Conservation (phyloP, 345 rosid species). For the Angophora floribunda region DNA sequence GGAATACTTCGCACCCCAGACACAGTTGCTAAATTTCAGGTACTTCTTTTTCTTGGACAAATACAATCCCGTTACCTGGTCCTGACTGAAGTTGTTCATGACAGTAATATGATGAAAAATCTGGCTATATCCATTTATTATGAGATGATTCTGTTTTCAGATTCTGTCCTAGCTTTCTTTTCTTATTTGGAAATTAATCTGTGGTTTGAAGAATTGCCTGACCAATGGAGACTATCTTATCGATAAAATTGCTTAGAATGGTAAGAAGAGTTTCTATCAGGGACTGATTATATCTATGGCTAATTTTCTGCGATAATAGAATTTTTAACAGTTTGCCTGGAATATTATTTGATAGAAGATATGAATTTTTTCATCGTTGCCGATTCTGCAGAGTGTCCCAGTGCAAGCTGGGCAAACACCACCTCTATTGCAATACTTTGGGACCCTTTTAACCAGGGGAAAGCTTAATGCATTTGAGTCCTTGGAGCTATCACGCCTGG, state of each 20-base stretch:
- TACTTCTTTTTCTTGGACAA: not conserved
- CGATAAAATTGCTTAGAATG: not conserved
- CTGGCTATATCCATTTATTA: not conserved
- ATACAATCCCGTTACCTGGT: not conserved
- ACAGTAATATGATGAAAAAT: not conserved
- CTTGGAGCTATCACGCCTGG: conserved; percentile 93
- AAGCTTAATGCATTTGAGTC: conserved; percentile 98
- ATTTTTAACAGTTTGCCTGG: not conserved
- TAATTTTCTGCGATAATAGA: not conserved
- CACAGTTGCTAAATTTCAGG: conserved; percentile 98
- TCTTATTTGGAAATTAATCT: not conserved
- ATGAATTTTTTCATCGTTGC: not conserved
- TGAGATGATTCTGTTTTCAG: not conserved
- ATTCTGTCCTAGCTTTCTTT: not conserved
- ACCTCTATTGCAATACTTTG: conserved; percentile 93
- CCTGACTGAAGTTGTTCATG: not conserved
- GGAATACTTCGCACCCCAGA: conserved; percentile 97
- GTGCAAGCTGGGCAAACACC: conserved; percentile 99
- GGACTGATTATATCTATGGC: not conserved
- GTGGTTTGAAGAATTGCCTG: not conserved
- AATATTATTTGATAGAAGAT: not conserved
- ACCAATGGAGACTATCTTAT: not conserved
- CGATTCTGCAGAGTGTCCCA: conserved; percentile 83
- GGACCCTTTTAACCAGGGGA: conserved; percentile 89
- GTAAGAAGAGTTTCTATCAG: not conserved